Base-by-base conservation (phyloP, 768 basidiomycete genomes). In the Sistotremastrum niveocremeum region DNA sequence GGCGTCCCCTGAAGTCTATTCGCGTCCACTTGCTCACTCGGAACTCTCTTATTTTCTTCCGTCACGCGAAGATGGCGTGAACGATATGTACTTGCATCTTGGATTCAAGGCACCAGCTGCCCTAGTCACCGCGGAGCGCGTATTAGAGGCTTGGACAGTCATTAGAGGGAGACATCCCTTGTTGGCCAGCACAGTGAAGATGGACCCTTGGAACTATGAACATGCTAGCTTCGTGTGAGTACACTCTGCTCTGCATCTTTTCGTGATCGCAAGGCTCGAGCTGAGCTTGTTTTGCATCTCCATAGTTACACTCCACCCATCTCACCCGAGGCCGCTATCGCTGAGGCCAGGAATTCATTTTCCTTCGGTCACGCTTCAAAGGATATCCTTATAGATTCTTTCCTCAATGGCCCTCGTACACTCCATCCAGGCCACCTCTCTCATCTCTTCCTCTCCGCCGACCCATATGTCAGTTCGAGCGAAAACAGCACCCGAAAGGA, bases 71-170 rank as follows among this genome's bases (percentile, higher is more conserved):
- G 75, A 67, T 45, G 84, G 84, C 4, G 86, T 89, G 34, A 91
- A 91, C 54, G 87, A 91, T 58, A 89, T 91, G 87, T 20, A 88
- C 58, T 65, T 89, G 38, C 84, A 86, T 57, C 65, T 89, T 35
- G 79, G 79, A 1, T 77, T 85, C 60, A 59, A 55, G 34, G 74
- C 79, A 3, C 68, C 72, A 0, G 48, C 64, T 3, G 53, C 53
- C 7, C 53, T 75, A 38, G 55, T 82, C 20, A 56, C 56, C 1
- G 67, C 65, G 3, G 55, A 59, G 3, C 71, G 85, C 7, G 66
- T 88, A 6, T 60, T 61, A 35, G 52, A 72, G 12, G 73, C 76
- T 6, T 89, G 86, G 86, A 74, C 84, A 0, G 76, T 84, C 40
- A 66, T 88, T 42, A 71, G 83, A 9, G 54, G 72, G 6, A 68